phyloP scores from a whole-genome alignment of 805 yeast genomes.

The Kurtzmaniella cleridarum region DNA sequence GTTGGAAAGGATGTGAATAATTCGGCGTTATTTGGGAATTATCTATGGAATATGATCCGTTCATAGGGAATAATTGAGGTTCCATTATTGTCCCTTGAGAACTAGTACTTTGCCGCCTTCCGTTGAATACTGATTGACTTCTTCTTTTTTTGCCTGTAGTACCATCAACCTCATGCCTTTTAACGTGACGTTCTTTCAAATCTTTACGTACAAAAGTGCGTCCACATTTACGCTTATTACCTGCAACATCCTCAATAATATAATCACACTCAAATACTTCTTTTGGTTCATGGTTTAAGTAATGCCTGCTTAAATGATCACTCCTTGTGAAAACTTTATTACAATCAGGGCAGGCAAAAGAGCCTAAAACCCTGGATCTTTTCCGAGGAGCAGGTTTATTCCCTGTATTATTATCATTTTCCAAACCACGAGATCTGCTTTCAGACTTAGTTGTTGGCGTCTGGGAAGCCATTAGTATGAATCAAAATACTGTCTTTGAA shows the following conservation, averaged over 20 bases:
- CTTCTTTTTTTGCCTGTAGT: slow-evolving; percentile 1
- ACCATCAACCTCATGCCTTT: slow-evolving; percentile 18
- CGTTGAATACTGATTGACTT: not conserved
- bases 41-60: not conserved
- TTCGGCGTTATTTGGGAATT: not conserved
- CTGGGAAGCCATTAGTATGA: not conserved
- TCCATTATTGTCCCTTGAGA: not conserved
- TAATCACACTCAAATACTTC: slow-evolving; percentile 55
- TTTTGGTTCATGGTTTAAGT: slow-evolving; percentile 50
- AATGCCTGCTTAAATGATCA: slow-evolving; percentile 62
- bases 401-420: not conserved
- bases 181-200: slow-evolving; percentile 37
- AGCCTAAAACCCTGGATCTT: slow-evolving; percentile 25
- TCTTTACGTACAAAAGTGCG: slow-evolving; percentile 63
- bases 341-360: slow-evolving; percentile 39
- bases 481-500: not conserved
- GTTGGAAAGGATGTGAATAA: not conserved
- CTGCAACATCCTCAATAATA: slow-evolving; percentile 34
- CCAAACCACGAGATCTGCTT: not conserved
- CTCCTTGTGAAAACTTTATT: slow-evolving; percentile 52
- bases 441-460: not conserved
- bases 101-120: not conserved
- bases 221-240: slow-evolving; percentile 41
- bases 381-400: slow-evolving; percentile 8
- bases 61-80: not conserved